Base-by-base conservation (phyloP, 2,329 filamentous ascomycete species). In the Fusarium udum region DNA sequence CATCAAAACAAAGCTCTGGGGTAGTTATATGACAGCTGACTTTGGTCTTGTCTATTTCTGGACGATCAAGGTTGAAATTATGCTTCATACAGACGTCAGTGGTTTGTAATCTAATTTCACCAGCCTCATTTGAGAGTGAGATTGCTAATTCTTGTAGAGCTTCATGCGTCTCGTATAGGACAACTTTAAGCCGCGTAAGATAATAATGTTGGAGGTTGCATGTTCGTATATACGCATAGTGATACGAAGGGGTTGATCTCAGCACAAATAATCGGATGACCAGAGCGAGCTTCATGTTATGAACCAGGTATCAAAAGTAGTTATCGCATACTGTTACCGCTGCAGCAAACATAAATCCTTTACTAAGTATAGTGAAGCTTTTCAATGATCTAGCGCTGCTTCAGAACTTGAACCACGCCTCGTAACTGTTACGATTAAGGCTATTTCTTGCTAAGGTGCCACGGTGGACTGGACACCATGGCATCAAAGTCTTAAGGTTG, bases 341-440 rank as follows among this genome's bases (percentile, higher is more conserved):
- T 18, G 16, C 6, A 11, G 31, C 16, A 12, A 3, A 20, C 10
- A 15, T 9, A 15, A 12, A 43, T 34, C 3, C 14, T 31, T 42
- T 9, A 15, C 4, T 10, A 4, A 26, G 6, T 6, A 14, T 1
- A 20, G 31, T 12, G 7, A 6, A 18, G 2, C 2, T 4, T n/a
- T 14, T 10, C 2, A 16, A 26, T 6, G 14, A 4, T 14, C 32
- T 13, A 11, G 13, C 18, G 5, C 15, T 32, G n/a, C 24, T 7
- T 8, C 22, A 20, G n/a, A 20, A 28, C 3, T 26, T 43, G 20
- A 28, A 24, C 7, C 16, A 18, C 14, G 13, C 14, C 31, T 39
- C 18, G 22, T 31, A 6, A 14, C 5, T 39, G 10, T 20, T 12
- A 3, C 15, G 7, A 40, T 32, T 6, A 18, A n/a, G 36, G 32